Evolutionary conservation across 768 basidiomycete genomes (phyloP).

Genomic region (Gloeopeniophorella convolvens): DNA sequence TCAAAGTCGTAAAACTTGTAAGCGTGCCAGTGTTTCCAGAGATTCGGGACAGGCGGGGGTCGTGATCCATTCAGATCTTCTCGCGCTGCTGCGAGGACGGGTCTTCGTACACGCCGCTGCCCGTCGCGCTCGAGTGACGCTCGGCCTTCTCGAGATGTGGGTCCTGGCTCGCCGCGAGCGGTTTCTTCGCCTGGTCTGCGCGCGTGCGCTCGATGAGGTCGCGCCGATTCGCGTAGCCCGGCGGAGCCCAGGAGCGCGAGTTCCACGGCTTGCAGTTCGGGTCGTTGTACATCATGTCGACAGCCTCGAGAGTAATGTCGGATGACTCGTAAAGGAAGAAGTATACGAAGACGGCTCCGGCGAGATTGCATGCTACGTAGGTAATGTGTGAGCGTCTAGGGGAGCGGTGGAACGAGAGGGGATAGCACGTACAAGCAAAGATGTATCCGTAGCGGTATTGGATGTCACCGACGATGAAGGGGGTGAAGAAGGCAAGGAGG

Average conservation of each 20-base stretch:
- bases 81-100: background rate
- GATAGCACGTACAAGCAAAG: constrained; percentile 45
- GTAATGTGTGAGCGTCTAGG: background rate
- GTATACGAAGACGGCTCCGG: constrained; percentile 52
- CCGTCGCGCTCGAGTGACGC: constrained; percentile 1
- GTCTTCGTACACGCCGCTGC: background rate
- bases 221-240: constrained; percentile 42
- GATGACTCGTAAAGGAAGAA: constrained; percentile 74
- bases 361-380: constrained; percentile 47
- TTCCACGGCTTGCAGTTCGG: constrained; percentile 62
- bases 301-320: constrained; percentile 58
- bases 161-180: constrained; percentile 22
- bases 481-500: constrained; percentile 73
- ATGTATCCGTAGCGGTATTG: constrained; percentile 61
- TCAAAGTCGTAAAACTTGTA: no score
- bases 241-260: constrained; percentile 52
- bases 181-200: constrained; percentile 35
- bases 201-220: constrained; percentile 40
- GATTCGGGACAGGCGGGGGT: no score
- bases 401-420: background rate
- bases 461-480: constrained; percentile 56
- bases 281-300: constrained; percentile 63
- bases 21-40: no score
- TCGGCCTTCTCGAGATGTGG: background rate
- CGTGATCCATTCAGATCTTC: background rate